These are phyloP conservation scores for Dendryphion nanum DNA, from an alignment of 2,329 filamentous ascomycete genomes.

Conservation along the genomic window DNA sequence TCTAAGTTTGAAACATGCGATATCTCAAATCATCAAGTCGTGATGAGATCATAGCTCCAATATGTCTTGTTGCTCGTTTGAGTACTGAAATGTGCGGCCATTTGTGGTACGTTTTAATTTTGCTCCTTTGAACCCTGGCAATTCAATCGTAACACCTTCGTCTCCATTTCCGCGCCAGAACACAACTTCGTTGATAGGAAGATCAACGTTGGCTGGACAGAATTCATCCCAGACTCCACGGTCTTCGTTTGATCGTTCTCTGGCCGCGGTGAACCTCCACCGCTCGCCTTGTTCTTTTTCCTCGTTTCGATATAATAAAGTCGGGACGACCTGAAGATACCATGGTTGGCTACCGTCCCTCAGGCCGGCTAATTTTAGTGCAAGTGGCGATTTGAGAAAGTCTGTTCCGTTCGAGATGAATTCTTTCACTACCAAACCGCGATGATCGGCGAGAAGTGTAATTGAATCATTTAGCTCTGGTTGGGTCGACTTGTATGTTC, in stretches of 20 bases:
- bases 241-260: constrained; percentile 11
- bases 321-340: constrained; percentile 27
- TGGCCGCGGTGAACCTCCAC: constrained; percentile 29
- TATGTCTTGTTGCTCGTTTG: constrained; percentile 1
- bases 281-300: constrained; percentile 29
- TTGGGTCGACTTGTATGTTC: constrained; percentile 20
- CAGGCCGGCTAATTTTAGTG: not conserved
- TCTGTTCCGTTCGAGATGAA: constrained; percentile 33
- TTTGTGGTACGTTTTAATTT: too few relatives aligned
- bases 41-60: constrained; percentile 3
- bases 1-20: too few relatives aligned
- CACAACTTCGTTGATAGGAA: constrained; percentile 34
- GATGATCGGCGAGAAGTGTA: constrained; percentile 22
- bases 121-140: constrained; percentile 33
- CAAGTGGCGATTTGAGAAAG: constrained; percentile 11
- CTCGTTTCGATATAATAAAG: constrained; percentile 25
- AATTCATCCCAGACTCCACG: constrained; percentile 35
- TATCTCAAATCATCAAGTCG: too few relatives aligned
- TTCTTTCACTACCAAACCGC: constrained; percentile 24
- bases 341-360: constrained; percentile 5
- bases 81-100: too few relatives aligned
- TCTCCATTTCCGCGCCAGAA: constrained; percentile 32
- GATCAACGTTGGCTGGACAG: constrained; percentile 34
- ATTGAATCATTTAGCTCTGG: constrained; percentile 25
- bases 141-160: constrained; percentile 23